These are phyloP conservation scores for Bruguiera hainesii DNA, from an alignment of 441 rosid species.

Conservation along the genomic window DNA sequence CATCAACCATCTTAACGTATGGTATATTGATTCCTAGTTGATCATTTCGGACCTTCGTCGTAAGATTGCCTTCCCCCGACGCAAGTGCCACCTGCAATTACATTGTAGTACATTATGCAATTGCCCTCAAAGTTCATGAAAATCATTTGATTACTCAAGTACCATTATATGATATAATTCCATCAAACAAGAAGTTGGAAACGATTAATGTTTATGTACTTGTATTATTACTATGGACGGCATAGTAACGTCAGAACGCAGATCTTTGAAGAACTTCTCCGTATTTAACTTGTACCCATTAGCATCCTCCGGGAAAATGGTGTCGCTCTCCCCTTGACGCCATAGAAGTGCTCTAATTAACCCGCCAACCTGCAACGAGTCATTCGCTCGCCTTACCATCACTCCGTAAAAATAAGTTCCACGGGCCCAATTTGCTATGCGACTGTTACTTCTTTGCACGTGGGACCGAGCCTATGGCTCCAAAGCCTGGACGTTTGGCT, in stretches of 20 bases:
- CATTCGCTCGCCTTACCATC: conserved; percentile 4
- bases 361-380: conserved; percentile 1
- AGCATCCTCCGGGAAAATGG: conserved; percentile 3
- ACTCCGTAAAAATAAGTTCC: not conserved
- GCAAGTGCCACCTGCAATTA: not conserved
- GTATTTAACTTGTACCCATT: not conserved
- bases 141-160: too few relatives aligned
- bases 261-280: not conserved
- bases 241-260: not conserved
- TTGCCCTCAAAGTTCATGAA: too few relatives aligned
- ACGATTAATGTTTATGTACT: not conserved
- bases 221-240: not conserved
- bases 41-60: not conserved
- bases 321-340: conserved; percentile 1
- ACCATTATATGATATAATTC: too few relatives aligned
- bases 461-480: conserved; percentile 2
- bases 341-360: not conserved
- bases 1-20: conserved; percentile 51
- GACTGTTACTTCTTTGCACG: conserved; percentile 1
- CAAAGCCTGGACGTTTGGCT: not conserved
- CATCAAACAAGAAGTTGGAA: not conserved
- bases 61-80: not conserved
- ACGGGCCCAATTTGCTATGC: not conserved
- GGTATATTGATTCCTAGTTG: conserved; percentile 22
- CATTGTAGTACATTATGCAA: too few relatives aligned